Evolutionary conservation across 2,329 filamentous ascomycete genomes (phyloP), one percentile per base, ranked within the genome.

Genomic region (Bipolaris sorokiniana): DNA sequence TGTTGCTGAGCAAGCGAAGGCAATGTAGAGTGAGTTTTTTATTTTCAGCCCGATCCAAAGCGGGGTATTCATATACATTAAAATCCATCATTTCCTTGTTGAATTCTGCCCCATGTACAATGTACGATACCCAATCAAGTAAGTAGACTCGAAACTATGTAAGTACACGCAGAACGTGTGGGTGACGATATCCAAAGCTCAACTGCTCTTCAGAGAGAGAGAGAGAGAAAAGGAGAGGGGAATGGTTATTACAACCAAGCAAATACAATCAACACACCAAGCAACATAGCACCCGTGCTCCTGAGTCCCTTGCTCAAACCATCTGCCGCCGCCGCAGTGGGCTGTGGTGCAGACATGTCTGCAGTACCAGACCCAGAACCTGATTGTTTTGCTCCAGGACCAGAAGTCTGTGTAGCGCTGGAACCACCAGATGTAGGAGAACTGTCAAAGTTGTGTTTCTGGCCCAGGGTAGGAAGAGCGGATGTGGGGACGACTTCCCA

Each of bases 401-500:
- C 38, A n/a, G 42, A 20, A 3, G 56, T 56, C 20, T 48, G 26
- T 5, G 44, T 56, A 1, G 54, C 48, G 41, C 52, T 51, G 13
- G 22, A 50, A 13, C 45, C 26, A 5, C 13, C 40, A 5, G 57
- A 53, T 13, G 64, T 56, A 9, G 63, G 38, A 10, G 53, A 37
- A 9, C 47, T 44, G 34, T 38, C 38, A 28, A 56, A 65, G 22
- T 70, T 60, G 51, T 69, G 71, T 13, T 64, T 69, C 61, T 76
- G 73, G 11, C 88, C 90, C 7, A 95, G 65, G 2, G 85, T 87
- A 0, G 92, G 92, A 22, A 96, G 81, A 11, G 83, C 76, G 3
- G 88, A 86, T 62, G 87, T 86, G 15, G 90, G 88, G 65, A 91
- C 79, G 3, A 96, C 86, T 18, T 86, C 81, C 92, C 92, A 97